Conservation (phyloP, 164 flowering plant species). For the Hamamelis virginiana region DNA sequence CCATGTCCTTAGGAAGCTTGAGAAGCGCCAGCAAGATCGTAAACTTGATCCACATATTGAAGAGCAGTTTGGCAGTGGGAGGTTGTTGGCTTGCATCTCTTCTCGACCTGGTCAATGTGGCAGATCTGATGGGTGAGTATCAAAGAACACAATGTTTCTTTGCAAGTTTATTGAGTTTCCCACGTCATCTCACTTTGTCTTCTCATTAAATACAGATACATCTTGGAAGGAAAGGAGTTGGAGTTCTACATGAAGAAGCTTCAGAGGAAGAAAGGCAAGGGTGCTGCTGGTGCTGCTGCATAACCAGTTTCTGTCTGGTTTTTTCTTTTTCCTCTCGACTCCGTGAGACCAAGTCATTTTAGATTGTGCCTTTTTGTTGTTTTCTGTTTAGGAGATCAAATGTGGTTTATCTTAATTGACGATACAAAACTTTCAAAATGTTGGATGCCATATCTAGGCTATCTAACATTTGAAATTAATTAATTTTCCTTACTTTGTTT, state of each 20-base stretch:
- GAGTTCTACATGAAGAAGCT: constrained; percentile 26
- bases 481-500: too few relatives aligned
- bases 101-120: constrained; percentile 30
- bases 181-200: not conserved
- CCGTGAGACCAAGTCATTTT: too few relatives aligned
- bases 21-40: constrained; percentile 19
- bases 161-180: not conserved
- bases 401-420: too few relatives aligned
- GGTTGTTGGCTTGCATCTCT: constrained; percentile 22
- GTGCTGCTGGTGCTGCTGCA: constrained; percentile 20
- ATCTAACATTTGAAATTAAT: too few relatives aligned
- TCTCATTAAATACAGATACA: constrained; percentile 10
- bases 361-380: too few relatives aligned
- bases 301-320: constrained; percentile 9
- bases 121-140: constrained; percentile 23
- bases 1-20: constrained; percentile 21
- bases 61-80: constrained; percentile 19
- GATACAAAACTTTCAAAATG: too few relatives aligned
- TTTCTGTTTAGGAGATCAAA: too few relatives aligned
- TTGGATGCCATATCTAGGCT: too few relatives aligned
- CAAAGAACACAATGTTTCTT: not conserved
- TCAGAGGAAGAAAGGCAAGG: constrained; percentile 27
- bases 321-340: constrained; percentile 4
- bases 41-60: constrained; percentile 22
- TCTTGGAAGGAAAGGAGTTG: constrained; percentile 24